phyloP scores from a whole-genome alignment of 2,329 filamentous ascomycete species.

The Hypocreales sp. region DNA sequence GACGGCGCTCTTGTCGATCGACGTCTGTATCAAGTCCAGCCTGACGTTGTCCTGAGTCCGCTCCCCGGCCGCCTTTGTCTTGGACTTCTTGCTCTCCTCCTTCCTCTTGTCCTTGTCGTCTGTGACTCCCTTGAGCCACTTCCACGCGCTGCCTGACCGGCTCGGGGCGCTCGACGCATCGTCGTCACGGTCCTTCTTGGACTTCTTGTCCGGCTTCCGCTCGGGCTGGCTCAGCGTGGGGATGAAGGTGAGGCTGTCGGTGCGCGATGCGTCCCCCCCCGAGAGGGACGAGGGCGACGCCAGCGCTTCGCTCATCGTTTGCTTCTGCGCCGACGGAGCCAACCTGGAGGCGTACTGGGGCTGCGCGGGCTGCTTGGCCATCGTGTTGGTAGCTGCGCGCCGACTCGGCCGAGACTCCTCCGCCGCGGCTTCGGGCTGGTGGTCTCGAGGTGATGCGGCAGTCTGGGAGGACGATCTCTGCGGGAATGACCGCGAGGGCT shows the following conservation, averaged over 20 bases:
- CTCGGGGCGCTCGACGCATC: slow-evolving; percentile 43
- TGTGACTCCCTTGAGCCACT: slow-evolving; percentile 68
- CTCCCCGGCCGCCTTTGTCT: slow-evolving; percentile 40
- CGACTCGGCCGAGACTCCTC: slow-evolving; percentile 29
- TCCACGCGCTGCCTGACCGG: slow-evolving; percentile 55
- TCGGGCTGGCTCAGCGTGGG: slow-evolving; percentile 57
- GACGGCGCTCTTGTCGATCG: slow-evolving; percentile 53
- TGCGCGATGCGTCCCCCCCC: slow-evolving; percentile 49
- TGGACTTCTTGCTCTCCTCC: slow-evolving; percentile 51
- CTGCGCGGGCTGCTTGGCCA: slow-evolving; percentile 2
- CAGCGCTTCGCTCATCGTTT: slow-evolving; percentile 12
- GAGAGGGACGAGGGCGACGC: slow-evolving; percentile 45
- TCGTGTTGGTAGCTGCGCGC: slow-evolving; percentile 2
- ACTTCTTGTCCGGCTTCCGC: slow-evolving; percentile 57
- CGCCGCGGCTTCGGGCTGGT: slow-evolving; percentile 9
- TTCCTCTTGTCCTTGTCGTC: slow-evolving; percentile 49
- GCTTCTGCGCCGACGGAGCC: slow-evolving; percentile 4
- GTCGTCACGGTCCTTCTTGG: slow-evolving; percentile 57
- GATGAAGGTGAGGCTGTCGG: slow-evolving; percentile 66
- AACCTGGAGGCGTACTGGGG: slow-evolving; percentile 5
- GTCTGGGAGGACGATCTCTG: slow-evolving; percentile 40
- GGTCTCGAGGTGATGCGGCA: slow-evolving; percentile 15
- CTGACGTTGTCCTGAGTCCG: slow-evolving; percentile 63
- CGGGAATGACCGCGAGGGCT: slow-evolving; percentile 23
- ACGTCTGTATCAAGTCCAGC: slow-evolving; percentile 74